Percentiles rank a stretch among this genome's conserved stretches.
phyloP scores from a whole-genome alignment of 2,329 filamentous ascomycete genomes.

The Fusarium fujikuroi region DNA sequence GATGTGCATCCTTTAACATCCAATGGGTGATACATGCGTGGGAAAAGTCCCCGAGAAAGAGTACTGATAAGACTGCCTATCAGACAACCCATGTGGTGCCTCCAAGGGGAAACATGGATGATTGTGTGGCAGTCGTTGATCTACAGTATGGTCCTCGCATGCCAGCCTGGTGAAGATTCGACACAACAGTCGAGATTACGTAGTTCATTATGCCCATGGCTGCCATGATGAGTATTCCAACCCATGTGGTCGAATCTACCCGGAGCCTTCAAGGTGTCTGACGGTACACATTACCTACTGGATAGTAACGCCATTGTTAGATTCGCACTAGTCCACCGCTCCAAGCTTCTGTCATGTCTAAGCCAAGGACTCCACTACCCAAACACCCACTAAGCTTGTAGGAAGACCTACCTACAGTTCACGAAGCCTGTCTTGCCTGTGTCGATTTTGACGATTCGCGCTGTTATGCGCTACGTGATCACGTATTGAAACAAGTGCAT shows the following conservation, averaged over 20 bases:
- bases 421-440: neutral
- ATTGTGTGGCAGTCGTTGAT: neutral
- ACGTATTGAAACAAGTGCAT: constrained; percentile 12
- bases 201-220: neutral
- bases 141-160: neutral
- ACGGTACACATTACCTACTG: neutral
- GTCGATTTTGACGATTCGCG: constrained; percentile 24
- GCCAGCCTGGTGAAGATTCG: neutral
- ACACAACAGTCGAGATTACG: constrained; percentile 18
- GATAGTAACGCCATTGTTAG: neutral
- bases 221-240: constrained; percentile 1
- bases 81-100: constrained; percentile 20
- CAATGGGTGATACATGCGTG: constrained; percentile 28
- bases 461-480: constrained; percentile 22
- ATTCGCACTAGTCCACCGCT: constrained; percentile 12
- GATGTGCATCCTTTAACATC: constrained; percentile 33
- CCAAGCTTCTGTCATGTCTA: neutral
- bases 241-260: constrained; percentile 9
- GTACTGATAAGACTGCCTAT: constrained; percentile 15
- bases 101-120: neutral
- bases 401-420: neutral
- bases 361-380: neutral
- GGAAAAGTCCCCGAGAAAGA: constrained; percentile 27
- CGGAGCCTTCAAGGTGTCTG: constrained; percentile 3
- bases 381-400: neutral